phyloP scores from a whole-genome alignment of 2,329 filamentous ascomycete genomes.

The Periconia digitata region DNA sequence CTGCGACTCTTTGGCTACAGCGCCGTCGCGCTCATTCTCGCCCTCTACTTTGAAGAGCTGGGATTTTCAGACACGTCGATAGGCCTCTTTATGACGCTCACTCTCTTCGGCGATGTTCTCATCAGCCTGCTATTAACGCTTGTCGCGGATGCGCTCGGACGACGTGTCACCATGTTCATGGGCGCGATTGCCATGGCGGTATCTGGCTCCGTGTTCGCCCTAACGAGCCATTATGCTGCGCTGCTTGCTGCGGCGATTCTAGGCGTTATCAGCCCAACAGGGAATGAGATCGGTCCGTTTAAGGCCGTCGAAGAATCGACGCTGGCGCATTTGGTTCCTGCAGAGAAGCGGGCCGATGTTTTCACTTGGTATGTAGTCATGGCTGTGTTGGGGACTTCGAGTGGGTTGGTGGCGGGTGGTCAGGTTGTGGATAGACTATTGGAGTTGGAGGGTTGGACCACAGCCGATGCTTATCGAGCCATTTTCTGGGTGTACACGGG shows the following conservation, averaged over 20 bases:
- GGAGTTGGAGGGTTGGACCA: conserved; percentile 35
- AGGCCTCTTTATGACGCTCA: conserved; percentile 46
- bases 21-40: conserved; percentile 39
- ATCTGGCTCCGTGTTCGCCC: conserved; percentile 39
- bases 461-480: conserved; percentile 41
- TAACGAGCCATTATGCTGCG: conserved; percentile 30
- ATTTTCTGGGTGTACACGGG: conserved; percentile 49
- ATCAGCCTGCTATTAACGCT: conserved; percentile 42
- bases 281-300: conserved; percentile 46
- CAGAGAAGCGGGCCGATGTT: conserved; percentile 35
- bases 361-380: conserved; percentile 45
- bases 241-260: conserved; percentile 39
- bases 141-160: conserved; percentile 38
- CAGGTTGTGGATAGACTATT: conserved; percentile 40
- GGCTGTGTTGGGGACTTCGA: conserved; percentile 40
- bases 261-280: conserved; percentile 43
- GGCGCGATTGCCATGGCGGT: conserved; percentile 40
- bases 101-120: conserved; percentile 41
- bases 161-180: conserved; percentile 35
- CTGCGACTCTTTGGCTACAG: conserved; percentile 43
- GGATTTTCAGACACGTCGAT: conserved; percentile 40
- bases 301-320: conserved; percentile 44
- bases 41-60: conserved; percentile 38
- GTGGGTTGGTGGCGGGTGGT: conserved; percentile 39
- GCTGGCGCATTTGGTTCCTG: conserved; percentile 37